Conservation (phyloP, 1,284 basidiomycete genomes). For the Anthracocystis setariae region DNA sequence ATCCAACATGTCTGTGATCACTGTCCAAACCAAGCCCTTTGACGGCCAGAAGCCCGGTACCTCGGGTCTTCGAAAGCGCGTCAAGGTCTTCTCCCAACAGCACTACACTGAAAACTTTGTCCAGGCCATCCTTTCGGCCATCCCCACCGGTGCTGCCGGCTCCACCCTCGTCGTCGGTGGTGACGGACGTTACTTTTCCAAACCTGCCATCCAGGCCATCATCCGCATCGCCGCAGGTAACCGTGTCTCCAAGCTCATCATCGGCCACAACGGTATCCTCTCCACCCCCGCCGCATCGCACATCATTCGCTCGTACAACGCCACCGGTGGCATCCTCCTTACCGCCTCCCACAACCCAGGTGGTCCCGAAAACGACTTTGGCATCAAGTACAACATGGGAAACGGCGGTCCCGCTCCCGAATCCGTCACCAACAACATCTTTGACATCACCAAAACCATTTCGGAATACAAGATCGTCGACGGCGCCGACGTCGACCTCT, state of each 20-base stretch:
- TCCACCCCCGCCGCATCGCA: constrained; percentile 97
- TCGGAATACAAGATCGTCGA: constrained; percentile 85
- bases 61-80: constrained; percentile 65
- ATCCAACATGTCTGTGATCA: constrained; percentile 55
- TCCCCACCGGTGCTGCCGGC: constrained; percentile 76
- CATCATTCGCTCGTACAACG: constrained; percentile 93
- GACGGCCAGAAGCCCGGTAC: constrained; percentile 68
- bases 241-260: constrained; percentile 66
- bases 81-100: constrained; percentile 71
- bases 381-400: constrained; percentile 98
- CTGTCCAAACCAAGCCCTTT: constrained; percentile 62
- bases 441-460: constrained; percentile 87
- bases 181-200: constrained; percentile 93
- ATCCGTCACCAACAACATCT: constrained; percentile 91
- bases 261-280: constrained; percentile 81
- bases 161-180: constrained; percentile 94
- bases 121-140: constrained; percentile 91
- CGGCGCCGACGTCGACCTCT: constrained; percentile 82
- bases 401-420: constrained; percentile 98
- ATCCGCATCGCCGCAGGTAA: constrained; percentile 91
- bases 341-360: constrained; percentile 99
- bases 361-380: constrained; percentile 95
- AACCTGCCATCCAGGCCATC: constrained; percentile 89
- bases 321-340: constrained; percentile 93
- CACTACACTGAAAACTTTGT: constrained; percentile 99